A percentile compares a stretch with the other conserved stretches of the same genome.
phyloP scores from a whole-genome alignment of 495 filamentous ascomycete species.

The Penicillium paradoxum region DNA sequence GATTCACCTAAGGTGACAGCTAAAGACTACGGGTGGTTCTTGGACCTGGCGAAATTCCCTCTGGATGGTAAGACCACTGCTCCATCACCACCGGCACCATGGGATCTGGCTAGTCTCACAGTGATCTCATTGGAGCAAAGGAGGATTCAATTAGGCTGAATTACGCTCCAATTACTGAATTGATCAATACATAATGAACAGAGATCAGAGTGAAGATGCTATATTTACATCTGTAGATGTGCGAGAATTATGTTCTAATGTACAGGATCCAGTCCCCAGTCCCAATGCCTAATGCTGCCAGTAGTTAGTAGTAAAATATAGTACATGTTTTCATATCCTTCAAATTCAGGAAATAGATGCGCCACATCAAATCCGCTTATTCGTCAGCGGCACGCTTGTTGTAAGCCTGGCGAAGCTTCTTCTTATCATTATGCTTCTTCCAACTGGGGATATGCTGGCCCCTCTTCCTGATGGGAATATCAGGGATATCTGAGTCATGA shows the following conservation, averaged over 20 bases:
- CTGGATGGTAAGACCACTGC: background rate
- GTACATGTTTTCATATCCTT: constrained; percentile 5
- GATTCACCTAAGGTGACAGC: background rate
- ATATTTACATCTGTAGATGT: constrained; percentile 17
- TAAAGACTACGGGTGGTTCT: too few species aligned
- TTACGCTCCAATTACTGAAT: background rate
- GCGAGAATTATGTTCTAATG: constrained; percentile 16
- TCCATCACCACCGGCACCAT: background rate
- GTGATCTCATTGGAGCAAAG: background rate
- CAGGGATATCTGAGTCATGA: constrained; percentile 17
- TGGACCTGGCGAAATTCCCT: background rate
- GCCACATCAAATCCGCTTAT: constrained; percentile 22
- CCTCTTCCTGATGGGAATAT: constrained; percentile 29
- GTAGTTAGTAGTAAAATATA: constrained; percentile 5
- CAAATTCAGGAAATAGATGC: constrained; percentile 7
- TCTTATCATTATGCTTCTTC: constrained; percentile 44
- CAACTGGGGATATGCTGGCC: constrained; percentile 42
- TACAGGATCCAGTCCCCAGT: constrained; percentile 16
- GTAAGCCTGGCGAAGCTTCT: constrained; percentile 35
- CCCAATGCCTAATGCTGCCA: constrained; percentile 15
- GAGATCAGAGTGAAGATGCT: constrained; percentile 19
- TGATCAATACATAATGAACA: background rate
- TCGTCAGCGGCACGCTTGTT: constrained; percentile 30
- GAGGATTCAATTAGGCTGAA: background rate
- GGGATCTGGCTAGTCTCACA: background rate